Percentiles rank a stretch among this genome's conserved stretches.
phyloP scores from a whole-genome alignment of 2,329 filamentous ascomycete species.

The Geoglossum cookeanum region DNA sequence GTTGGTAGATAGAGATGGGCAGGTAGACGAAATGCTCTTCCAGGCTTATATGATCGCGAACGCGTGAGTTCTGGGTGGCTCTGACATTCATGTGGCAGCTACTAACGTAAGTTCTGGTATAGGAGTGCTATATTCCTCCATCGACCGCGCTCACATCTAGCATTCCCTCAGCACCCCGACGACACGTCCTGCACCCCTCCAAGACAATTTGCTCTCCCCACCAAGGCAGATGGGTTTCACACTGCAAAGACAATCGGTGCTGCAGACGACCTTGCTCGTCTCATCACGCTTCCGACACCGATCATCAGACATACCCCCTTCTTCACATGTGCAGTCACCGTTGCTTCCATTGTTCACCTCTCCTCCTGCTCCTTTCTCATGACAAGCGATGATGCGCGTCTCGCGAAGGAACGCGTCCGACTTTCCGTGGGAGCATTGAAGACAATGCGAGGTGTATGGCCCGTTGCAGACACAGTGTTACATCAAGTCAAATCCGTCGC shows the following conservation, averaged over 20 bases:
- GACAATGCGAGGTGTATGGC: slow-evolving; percentile 50
- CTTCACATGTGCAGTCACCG: slow-evolving; percentile 61
- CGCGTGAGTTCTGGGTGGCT: slow-evolving; percentile 12
- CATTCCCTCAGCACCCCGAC: slow-evolving; percentile 34
- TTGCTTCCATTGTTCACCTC: slow-evolving; percentile 64
- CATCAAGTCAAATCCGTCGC: slow-evolving; percentile 60
- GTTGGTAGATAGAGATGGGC: slow-evolving; percentile 47
- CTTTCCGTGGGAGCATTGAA: slow-evolving; percentile 63
- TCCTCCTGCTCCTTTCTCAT: slow-evolving; percentile 46
- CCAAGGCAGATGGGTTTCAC: slow-evolving; percentile 36
- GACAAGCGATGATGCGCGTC: slow-evolving; percentile 37
- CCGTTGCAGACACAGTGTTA: slow-evolving; percentile 48
- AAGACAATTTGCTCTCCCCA: slow-evolving; percentile 30
- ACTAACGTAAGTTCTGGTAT: slow-evolving; percentile 18
- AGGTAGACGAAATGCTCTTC: slow-evolving; percentile 78
- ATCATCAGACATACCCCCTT: slow-evolving; percentile 63
- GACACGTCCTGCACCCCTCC: slow-evolving; percentile 45
- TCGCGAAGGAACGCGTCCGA: slow-evolving; percentile 50
- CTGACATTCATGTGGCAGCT: neutral
- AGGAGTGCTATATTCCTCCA: slow-evolving; percentile 54
- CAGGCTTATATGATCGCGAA: slow-evolving; percentile 67
- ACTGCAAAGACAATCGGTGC: slow-evolving; percentile 65
- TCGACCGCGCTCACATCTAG: slow-evolving; percentile 59
- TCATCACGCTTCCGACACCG: slow-evolving; percentile 54
- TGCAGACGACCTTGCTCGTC: slow-evolving; percentile 55